These are phyloP conservation scores for Penicillium vulpinum DNA, from an alignment of 2,329 filamentous ascomycete genomes.

Conservation along the genomic window DNA sequence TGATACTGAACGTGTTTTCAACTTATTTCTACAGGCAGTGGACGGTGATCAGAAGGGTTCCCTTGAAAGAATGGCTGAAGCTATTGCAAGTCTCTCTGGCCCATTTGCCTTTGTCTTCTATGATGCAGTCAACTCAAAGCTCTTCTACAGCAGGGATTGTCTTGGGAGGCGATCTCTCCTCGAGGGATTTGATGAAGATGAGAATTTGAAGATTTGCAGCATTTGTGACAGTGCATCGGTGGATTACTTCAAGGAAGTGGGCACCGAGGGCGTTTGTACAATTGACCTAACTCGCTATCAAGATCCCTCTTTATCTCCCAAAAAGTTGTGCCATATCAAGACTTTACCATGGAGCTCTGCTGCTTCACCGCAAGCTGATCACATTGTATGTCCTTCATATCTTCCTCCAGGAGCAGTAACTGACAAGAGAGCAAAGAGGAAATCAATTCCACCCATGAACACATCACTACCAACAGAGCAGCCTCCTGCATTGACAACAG, in stretches of 20 bases:
- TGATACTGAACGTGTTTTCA: conserved; percentile 72
- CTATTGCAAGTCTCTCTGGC: conserved; percentile 66
- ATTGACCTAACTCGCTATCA: conserved; percentile 53
- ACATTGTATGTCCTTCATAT: conserved; percentile 25
- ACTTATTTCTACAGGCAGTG: conserved; percentile 54
- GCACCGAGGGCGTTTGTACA: conserved; percentile 77
- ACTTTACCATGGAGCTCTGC: conserved; percentile 32
- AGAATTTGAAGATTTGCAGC: conserved; percentile 66
- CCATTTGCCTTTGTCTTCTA: conserved; percentile 90
- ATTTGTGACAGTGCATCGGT: conserved; percentile 57
- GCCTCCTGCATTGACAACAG: conserved; percentile 32
- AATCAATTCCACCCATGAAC: conserved; percentile 50
- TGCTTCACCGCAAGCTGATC: conserved; percentile 11
- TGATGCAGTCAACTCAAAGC: conserved; percentile 59
- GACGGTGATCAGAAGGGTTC: conserved; percentile 18
- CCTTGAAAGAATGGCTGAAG: conserved; percentile 38
- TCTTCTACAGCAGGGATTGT: conserved; percentile 85
- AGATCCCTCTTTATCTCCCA: conserved; percentile 6
- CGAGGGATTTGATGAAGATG: conserved; percentile 50
- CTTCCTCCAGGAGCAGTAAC: not conserved
- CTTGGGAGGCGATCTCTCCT: conserved; percentile 84
- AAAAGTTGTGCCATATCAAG: conserved; percentile 23
- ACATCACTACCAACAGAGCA: conserved; percentile 33
- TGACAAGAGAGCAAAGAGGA: conserved; percentile 29
- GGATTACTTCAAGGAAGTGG: conserved; percentile 72